Evolutionary conservation across 192 early-diverging fungal species (phyloP).

Genomic region (Gaertneriomyces sp.): DNA sequence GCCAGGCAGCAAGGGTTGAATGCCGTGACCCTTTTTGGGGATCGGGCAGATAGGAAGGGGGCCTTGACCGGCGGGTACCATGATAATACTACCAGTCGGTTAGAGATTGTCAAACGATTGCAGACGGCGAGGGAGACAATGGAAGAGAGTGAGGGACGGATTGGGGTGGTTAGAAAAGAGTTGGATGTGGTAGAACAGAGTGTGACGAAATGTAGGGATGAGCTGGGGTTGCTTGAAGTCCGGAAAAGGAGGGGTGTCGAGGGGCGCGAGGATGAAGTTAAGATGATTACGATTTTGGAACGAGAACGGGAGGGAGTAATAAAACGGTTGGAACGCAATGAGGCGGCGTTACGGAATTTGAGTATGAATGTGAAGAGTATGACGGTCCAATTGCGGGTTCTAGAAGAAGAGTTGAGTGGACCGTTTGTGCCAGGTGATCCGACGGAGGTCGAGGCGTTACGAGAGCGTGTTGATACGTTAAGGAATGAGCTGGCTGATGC

Average conservation of each 20-base stretch:
- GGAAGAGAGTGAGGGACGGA: slow-evolving; percentile 37
- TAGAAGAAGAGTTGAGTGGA: slow-evolving; percentile 58
- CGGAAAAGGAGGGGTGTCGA: slow-evolving; percentile 28
- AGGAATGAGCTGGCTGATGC: slow-evolving; percentile 54
- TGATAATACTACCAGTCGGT: slow-evolving; percentile 66
- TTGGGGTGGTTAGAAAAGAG: slow-evolving; percentile 49
- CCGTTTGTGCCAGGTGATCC: slow-evolving; percentile 37
- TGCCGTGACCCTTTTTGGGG: slow-evolving; percentile 79
- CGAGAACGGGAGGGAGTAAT: no score
- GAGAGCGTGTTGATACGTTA: slow-evolving; percentile 50
- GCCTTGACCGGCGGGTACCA: slow-evolving; percentile 88
- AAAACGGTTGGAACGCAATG: slow-evolving; percentile 33
- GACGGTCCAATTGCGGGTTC: slow-evolving; percentile 55
- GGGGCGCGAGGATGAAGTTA: background rate
- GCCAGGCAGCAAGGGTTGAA: slow-evolving; percentile 74
- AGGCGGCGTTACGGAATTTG: slow-evolving; percentile 47
- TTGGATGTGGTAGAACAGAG: slow-evolving; percentile 47
- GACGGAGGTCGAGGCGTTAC: slow-evolving; percentile 37
- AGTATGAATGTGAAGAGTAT: slow-evolving; percentile 45
- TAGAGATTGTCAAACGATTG: slow-evolving; percentile 68
- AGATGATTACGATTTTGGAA: background rate
- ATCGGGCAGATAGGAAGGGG: slow-evolving; percentile 88
- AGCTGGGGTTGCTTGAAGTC: slow-evolving; percentile 34
- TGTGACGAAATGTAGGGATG: slow-evolving; percentile 38
- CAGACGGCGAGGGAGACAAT: slow-evolving; percentile 46